Evolutionary conservation across 2,329 filamentous ascomycete genomes (phyloP).

Genomic region (Esteya vermicola): DNA sequence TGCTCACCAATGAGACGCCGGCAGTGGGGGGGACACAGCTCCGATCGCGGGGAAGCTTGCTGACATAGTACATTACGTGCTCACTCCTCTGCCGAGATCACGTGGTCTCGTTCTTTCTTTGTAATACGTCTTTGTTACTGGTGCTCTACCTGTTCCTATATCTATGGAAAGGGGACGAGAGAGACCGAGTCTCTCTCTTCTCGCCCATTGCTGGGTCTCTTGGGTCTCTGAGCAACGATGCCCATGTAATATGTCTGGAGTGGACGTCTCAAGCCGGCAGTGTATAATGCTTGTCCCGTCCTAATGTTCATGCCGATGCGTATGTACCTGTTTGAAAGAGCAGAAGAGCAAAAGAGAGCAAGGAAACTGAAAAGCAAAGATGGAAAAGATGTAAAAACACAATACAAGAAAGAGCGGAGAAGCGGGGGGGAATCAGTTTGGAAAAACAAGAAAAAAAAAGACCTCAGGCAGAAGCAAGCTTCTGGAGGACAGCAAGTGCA

Average conservation of each 20-base stretch:
- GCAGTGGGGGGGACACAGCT: no score
- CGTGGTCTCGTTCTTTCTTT: no score
- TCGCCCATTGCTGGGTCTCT: slow-evolving; percentile 1
- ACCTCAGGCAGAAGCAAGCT: slow-evolving; percentile 5
- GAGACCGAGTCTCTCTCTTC: neutral
- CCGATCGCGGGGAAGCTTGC: no score
- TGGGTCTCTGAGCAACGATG: neutral
- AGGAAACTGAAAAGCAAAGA: neutral
- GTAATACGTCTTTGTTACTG: no score
- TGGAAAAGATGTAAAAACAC: neutral
- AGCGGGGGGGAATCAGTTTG: neutral
- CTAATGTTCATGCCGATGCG: neutral
- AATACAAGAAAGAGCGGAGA: neutral
- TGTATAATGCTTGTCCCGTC: neutral
- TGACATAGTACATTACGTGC: no score
- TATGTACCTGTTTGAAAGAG: neutral
- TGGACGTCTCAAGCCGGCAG: no score
- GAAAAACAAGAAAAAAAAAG: neutral
- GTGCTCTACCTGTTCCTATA: no score
- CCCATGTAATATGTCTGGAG: neutral
- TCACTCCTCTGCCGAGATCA: no score
- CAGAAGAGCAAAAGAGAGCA: neutral
- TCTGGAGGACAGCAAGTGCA: slow-evolving; percentile 11
- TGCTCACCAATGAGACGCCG: no score
- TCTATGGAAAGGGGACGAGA: no score